Conservation (phyloP, 257 asterid species). For the Scutellaria barbata region DNA sequence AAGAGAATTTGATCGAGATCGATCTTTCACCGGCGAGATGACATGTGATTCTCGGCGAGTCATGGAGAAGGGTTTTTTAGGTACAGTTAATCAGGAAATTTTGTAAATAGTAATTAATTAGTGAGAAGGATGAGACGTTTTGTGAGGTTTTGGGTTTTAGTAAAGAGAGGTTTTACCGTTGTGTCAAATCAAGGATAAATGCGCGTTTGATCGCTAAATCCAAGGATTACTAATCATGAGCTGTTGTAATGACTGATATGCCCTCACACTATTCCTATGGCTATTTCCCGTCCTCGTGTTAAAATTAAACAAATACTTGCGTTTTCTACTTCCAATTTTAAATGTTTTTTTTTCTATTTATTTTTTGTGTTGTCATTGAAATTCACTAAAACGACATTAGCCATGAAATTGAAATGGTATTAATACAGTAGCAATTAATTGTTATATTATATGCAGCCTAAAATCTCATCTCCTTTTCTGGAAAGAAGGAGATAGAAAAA, state of each 20-base stretch:
- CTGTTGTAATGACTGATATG: conserved; percentile 37
- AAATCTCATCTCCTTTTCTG: conserved; percentile 26
- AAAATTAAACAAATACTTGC: background rate
- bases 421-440: background rate
- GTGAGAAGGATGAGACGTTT: conserved; percentile 31
- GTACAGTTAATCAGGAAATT: conserved; percentile 31
- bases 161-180: conserved; percentile 35
- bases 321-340: background rate
- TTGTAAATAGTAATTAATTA: conserved; percentile 35
- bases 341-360: background rate
- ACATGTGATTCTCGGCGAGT: conserved; percentile 12
- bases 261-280: conserved; percentile 23
- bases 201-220: conserved; percentile 42
- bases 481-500: background rate
- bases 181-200: conserved; percentile 38
- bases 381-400: background rate
- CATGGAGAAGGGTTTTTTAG: conserved; percentile 32
- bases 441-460: conserved; percentile 15
- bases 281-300: conserved; percentile 4
- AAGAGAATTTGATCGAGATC: conserved; percentile 85
- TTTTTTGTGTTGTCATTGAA: background rate
- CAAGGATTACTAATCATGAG: conserved; percentile 33
- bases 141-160: conserved; percentile 53
- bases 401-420: background rate
- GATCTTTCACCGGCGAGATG: conserved; percentile 46